Evolutionary conservation across 352 stramenopile genomes (phyloP), one percentile per base, ranked within the genome.

Genomic region (Peronosclerospora sorghi): DNA sequence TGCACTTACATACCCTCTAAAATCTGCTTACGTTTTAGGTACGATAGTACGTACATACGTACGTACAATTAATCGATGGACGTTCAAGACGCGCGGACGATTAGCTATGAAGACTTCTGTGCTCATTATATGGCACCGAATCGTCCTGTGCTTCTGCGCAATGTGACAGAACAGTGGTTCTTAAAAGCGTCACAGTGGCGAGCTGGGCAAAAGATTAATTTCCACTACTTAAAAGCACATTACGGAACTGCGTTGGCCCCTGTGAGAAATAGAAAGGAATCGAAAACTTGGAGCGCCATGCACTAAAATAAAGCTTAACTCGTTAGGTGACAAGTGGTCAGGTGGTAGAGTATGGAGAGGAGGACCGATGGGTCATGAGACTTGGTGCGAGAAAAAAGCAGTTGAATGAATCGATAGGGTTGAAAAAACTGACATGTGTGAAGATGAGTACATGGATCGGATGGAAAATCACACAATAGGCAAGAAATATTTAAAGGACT

Each of bases 401-500:
- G 27, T 3, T 14, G 19, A n/a, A 19, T 2, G 1, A 18, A 24
- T 21, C 5, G 32, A 38, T 51, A 12, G 2, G 14, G 13, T 7
- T 8, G 4, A 36, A 8, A 36, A 19, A 14, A 8, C 32, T 23
- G 32, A 38, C 15, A 10, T 21, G 0, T 5, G 30, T 17, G 17
- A n/a, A 91, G 79, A 56, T 17, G 66, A 74, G 21, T 92, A 92
- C 35, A 37, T 92, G 45, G 54, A 69, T 6, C 28, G 77, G 41
- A 41, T 92, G 21, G 44, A 83, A 56, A 60, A 32, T 1, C 49
- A 59, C 8, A 54, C 41, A 6, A 62, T 51, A 0, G 71, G 71
- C n/a, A 82, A 72, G 45, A 65, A 50, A 30, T 93, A 93, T 35
- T 56, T 93, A 7, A 93, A 93, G 41, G 80, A 93, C 45, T 93